Evolutionary conservation across 305 asterid species (phyloP), one percentile per base, ranked within the genome.

Genomic region (Fraxinus velutina): DNA sequence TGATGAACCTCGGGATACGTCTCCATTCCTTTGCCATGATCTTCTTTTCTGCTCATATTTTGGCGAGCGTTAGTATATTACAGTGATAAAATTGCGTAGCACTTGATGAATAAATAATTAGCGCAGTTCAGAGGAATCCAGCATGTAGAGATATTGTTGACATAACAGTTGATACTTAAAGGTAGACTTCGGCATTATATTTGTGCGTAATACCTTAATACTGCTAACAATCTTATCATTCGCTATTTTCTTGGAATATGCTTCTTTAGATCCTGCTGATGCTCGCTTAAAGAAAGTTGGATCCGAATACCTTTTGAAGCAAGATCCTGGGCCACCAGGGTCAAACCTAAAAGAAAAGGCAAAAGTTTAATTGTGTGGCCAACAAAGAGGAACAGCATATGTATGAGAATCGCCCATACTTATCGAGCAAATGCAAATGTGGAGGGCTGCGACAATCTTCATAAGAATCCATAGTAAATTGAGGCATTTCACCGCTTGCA

Each of bases 301-400:
- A 87, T 96, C 98, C 57, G 99, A 94, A 90, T 96, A 96, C 89
- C 95, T 89, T 88, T 89, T 96, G 86, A 96, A 87, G 91, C 98
- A 96, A 88, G 99, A 92, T 84, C 99, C 98, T 81, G 93, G 90
- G 77, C 97, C 99, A 77, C 91, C 95, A 52, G 93, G 80, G 82
- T 96, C 97, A 86, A 96, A 96, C 92, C 99, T 96, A 87, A 77
- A 85, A 80, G 81, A 82, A 50, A 85, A 86, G 0, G 22, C 77
- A 79, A 10, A 75, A 66, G 13, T n/a, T 77, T 32, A 73, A 79
- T 34, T 12, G 29, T 77, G 60, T 79, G 83, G 74, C 77, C 76
- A 73, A 82, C 57, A 83, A 75, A 12, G 73, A 52, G 72, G 80
- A 79, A 30, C 39, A 52, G n/a, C 74, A 79, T 64, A 71, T 5